A percentile compares a stretch with the other conserved stretches of the same genome.
Conservation (phyloP, 208 protist species). For the Trypanosoma cruzi region DNA sequence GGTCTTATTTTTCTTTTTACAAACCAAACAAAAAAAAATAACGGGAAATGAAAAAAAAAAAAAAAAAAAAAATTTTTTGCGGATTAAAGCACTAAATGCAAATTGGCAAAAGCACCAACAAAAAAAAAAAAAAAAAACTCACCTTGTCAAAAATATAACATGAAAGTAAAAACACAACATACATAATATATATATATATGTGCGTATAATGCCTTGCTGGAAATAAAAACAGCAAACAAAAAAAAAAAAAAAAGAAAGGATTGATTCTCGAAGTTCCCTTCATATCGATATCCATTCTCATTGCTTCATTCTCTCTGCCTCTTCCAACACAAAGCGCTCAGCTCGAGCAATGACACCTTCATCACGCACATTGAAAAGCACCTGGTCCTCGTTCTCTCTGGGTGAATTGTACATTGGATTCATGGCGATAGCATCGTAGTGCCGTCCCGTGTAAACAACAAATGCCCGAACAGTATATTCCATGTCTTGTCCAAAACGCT, state of each 20-base stretch:
- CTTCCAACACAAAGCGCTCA: constrained; percentile 78
- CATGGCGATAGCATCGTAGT: constrained; percentile 95
- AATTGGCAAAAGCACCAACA: too few relatives aligned
- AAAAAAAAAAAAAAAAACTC: too few relatives aligned
- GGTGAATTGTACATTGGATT: constrained; percentile 70
- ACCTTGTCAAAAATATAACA: too few relatives aligned
- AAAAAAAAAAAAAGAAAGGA: neutral
- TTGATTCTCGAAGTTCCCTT: neutral
- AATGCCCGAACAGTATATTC: constrained; percentile 84
- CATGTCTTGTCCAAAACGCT: constrained; percentile 82
- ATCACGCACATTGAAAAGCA: constrained; percentile 86
- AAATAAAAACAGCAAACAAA: too few relatives aligned
- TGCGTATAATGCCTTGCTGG: too few relatives aligned
- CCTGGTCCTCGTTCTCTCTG: constrained; percentile 79
- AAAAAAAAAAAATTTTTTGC: too few relatives aligned
- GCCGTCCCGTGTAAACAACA: constrained; percentile 94
- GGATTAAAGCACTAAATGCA: too few relatives aligned
- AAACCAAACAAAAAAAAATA: too few relatives aligned
- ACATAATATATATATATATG: too few relatives aligned
- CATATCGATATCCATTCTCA: neutral
- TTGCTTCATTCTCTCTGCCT: constrained; percentile 43
- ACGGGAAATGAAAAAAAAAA: too few relatives aligned
- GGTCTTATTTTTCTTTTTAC: too few relatives aligned
- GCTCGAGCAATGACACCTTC: constrained; percentile 75
- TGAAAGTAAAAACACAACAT: too few relatives aligned